Evolutionary conservation across 2,329 filamentous ascomycete species (phyloP).

Genomic region (Drechslerella coelobrocha): DNA sequence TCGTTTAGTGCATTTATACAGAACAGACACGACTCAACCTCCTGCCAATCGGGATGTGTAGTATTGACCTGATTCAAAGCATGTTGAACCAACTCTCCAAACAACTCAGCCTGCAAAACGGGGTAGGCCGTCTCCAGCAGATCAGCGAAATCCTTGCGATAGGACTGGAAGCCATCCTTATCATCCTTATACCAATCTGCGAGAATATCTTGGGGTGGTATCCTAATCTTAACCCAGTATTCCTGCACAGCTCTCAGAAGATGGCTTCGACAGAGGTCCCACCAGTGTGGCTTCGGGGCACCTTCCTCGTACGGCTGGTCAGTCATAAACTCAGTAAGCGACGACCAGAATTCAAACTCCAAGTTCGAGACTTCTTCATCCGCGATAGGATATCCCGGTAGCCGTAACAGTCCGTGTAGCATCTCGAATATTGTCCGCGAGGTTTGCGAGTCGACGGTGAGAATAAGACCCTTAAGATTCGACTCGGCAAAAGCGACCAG

Average conservation of each 20-base stretch:
- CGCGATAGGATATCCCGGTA: conserved; percentile 70
- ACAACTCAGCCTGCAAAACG: conserved; percentile 60
- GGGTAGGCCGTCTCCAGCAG: conserved; percentile 75
- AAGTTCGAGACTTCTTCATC: conserved; percentile 78
- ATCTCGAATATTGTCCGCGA: conserved; percentile 65
- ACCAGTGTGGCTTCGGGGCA: conserved; percentile 63
- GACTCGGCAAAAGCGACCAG: conserved; percentile 74
- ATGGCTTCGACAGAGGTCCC: conserved; percentile 66
- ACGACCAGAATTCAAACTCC: conserved; percentile 81
- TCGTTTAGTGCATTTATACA: conserved; percentile 57
- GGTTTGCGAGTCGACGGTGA: conserved; percentile 61
- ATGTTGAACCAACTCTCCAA: conserved; percentile 62
- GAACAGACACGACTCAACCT: conserved; percentile 64
- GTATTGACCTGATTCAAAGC: conserved; percentile 56
- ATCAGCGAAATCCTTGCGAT: conserved; percentile 79
- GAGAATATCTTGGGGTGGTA: conserved; percentile 67
- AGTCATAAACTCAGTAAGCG: conserved; percentile 73
- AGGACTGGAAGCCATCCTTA: conserved; percentile 71
- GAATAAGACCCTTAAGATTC: conserved; percentile 68
- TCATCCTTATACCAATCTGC: conserved; percentile 74
- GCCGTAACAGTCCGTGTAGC: conserved; percentile 70
- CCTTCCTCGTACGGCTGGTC: conserved; percentile 66
- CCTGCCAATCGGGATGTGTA: conserved; percentile 60
- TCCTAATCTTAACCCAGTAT: conserved; percentile 73
- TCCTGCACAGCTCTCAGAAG: conserved; percentile 71